Base-by-base conservation (phyloP, 495 filamentous ascomycete genomes). In the Xylaria castorea region DNA sequence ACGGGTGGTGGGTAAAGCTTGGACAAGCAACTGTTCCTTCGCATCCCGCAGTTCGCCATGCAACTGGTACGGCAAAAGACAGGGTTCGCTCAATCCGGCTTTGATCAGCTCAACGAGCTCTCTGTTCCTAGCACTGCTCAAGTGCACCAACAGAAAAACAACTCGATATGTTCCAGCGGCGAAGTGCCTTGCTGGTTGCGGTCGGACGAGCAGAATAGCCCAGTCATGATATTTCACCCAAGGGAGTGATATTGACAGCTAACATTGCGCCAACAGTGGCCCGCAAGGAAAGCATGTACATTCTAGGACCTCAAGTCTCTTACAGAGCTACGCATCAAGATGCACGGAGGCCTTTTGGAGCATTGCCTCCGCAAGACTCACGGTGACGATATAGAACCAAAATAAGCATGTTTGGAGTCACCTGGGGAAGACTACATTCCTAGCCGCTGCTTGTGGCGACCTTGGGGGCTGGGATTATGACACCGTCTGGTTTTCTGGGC, bases 61-160 rank as follows among this genome's bases (percentile, higher is more conserved):
- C 61, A 25, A 55, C 36, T 57, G 68, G 69, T 51, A n/a, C 48
- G 27, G 60, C 48, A 55, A 65, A 62, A 57, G 46, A 71, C 69
- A 65, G 57, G 60, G 58, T 22, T 48, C 69, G 22, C 60, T 57
- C 60, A 65, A 50, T 63, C 46, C n/a, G 44, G 60, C 46, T 46
- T 1, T 40, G 48, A 57, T 55, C 61, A 55, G 20, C 38, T 55
- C 48, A 65, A 16, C 60, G 20, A 44, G 27, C 27, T 50, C 6
- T 16, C 4, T 44, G 18, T 65, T 55, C 40, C 30, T 20, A 61
- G 55, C 30, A n/a, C 53, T 22, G 25, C 53, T 61, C 25, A 57
- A 34, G 61, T 38, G 60, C 25, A 50, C 34, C 44, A 22, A 38
- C 44, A 16, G n/a, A 36, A 30, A 38, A 32, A 12, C 36, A n/a